These are phyloP conservation scores for Amauroascus niger DNA, from an alignment of 2,329 filamentous ascomycete genomes.

Conservation along the genomic window DNA sequence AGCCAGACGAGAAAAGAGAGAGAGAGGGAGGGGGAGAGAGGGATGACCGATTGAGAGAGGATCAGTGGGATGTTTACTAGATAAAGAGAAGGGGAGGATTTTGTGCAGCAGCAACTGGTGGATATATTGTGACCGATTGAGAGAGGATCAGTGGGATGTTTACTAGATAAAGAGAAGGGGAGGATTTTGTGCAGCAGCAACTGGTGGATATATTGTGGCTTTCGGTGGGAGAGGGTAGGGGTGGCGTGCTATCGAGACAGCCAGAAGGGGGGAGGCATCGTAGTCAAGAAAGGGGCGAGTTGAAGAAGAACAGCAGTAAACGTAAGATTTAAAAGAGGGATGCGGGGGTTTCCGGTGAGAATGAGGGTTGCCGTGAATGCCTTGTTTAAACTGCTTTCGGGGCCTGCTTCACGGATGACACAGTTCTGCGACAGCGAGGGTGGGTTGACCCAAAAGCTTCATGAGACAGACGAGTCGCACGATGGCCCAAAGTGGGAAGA, in stretches of 20 bases:
- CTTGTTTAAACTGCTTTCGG: neutral
- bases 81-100: too few species aligned
- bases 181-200: neutral
- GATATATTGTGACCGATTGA: conserved; percentile 6
- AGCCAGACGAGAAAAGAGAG: neutral
- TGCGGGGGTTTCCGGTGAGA: too few species aligned
- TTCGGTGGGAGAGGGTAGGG: neutral
- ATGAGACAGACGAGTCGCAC: conserved; percentile 11
- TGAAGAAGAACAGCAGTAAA: conserved; percentile 5
- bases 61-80: too few species aligned
- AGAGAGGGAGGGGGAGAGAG: too few species aligned
- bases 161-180: too few species aligned
- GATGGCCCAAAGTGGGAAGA: neutral
- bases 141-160: too few species aligned
- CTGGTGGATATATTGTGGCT: conserved; percentile 5
- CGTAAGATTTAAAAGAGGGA: conserved; percentile 1
- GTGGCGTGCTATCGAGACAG: conserved; percentile 7
- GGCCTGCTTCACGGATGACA: conserved; percentile 7
- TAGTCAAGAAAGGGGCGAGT: too few species aligned
- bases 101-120: neutral
- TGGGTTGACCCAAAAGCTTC: neutral
- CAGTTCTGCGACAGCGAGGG: conserved; percentile 8
- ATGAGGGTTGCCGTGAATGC: too few species aligned
- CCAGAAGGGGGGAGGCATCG: conserved; percentile 3
- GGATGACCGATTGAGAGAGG: too few species aligned